A percentile compares a stretch with the other conserved stretches of the same genome.
Conservation (phyloP, 2,329 filamentous ascomycete species). For the Dactylonectria macrodidyma region DNA sequence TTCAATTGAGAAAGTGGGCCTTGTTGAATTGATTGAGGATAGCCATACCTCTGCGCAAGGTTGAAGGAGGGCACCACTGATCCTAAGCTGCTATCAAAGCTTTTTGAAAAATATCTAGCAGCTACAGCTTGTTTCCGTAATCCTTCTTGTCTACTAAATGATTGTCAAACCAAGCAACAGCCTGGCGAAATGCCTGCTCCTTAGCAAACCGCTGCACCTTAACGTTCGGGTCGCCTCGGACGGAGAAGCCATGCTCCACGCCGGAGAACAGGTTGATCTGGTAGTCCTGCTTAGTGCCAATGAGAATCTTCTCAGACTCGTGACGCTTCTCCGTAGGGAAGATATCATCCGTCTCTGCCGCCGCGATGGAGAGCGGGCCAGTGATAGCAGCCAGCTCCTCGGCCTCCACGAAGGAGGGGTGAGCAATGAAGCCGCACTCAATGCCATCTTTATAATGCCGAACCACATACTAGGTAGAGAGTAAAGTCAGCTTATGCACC, state of each 20-base stretch:
- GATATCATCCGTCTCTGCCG: slow-evolving; percentile 74
- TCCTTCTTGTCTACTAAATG: slow-evolving; percentile 18
- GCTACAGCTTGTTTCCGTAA: background rate
- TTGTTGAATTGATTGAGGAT: too few relatives aligned
- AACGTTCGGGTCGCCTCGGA: slow-evolving; percentile 74
- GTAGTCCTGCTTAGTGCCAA: slow-evolving; percentile 71
- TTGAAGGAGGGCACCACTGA: background rate
- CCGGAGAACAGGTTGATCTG: slow-evolving; percentile 84
- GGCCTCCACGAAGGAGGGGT: slow-evolving; percentile 81
- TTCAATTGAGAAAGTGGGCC: too few relatives aligned
- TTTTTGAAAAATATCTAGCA: background rate
- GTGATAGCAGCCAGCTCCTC: slow-evolving; percentile 76
- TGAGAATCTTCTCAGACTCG: slow-evolving; percentile 74
- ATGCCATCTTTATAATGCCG: slow-evolving; percentile 76
- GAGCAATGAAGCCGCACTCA: slow-evolving; percentile 80
- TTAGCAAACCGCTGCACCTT: slow-evolving; percentile 77
- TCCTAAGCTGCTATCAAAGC: background rate
- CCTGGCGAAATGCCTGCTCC: slow-evolving; percentile 86
- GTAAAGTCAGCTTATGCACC: background rate
- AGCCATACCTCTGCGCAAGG: too few relatives aligned
- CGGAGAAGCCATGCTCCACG: slow-evolving; percentile 82
- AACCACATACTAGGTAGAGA: slow-evolving; percentile 69
- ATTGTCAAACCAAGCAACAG: slow-evolving; percentile 77
- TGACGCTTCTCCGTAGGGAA: slow-evolving; percentile 76
- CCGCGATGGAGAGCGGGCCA: slow-evolving; percentile 79